These are phyloP conservation scores for Fusarium miscanthi DNA, from an alignment of 2,329 filamentous ascomycete genomes.

Conservation along the genomic window DNA sequence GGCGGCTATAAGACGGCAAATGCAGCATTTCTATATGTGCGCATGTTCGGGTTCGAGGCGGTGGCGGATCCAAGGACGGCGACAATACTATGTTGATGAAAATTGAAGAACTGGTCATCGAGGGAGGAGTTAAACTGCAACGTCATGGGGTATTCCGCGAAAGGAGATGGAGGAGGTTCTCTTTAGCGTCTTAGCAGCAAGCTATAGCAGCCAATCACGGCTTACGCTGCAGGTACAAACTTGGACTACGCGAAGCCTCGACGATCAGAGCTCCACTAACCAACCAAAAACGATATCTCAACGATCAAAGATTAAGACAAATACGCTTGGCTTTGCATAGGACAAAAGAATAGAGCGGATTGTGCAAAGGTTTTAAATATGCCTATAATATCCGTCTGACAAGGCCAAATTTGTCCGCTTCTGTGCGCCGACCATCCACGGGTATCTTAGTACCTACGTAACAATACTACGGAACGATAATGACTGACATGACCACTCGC, in stretches of 20 bases:
- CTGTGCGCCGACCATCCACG: no score
- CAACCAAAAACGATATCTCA: constrained; percentile 12
- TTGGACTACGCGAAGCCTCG: constrained; percentile 25
- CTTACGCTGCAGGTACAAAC: constrained; percentile 34
- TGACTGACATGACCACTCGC: neutral
- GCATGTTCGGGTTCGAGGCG: constrained; percentile 31
- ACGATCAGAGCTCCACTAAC: constrained; percentile 16
- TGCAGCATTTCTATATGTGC: constrained; percentile 47
- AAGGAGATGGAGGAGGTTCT: constrained; percentile 47
- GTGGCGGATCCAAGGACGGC: neutral
- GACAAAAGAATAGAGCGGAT: neutral
- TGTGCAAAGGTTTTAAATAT: no score
- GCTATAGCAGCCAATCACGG: constrained; percentile 37
- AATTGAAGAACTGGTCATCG: constrained; percentile 24
- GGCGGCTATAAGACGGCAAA: constrained; percentile 41
- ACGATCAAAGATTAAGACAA: neutral
- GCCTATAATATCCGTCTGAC: no score
- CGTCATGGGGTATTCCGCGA: constrained; percentile 44
- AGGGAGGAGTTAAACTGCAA: constrained; percentile 40
- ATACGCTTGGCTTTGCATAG: neutral
- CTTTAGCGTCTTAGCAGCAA: constrained; percentile 41
- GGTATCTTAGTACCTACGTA: no score
- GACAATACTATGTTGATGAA: constrained; percentile 28
- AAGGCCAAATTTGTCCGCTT: no score
- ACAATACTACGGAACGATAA: neutral